A percentile compares a stretch with the other conserved stretches of the same genome.
These are phyloP conservation scores for Trichoderma sp. DNA, from an alignment of 2,329 filamentous ascomycete genomes.

Conservation along the genomic window DNA sequence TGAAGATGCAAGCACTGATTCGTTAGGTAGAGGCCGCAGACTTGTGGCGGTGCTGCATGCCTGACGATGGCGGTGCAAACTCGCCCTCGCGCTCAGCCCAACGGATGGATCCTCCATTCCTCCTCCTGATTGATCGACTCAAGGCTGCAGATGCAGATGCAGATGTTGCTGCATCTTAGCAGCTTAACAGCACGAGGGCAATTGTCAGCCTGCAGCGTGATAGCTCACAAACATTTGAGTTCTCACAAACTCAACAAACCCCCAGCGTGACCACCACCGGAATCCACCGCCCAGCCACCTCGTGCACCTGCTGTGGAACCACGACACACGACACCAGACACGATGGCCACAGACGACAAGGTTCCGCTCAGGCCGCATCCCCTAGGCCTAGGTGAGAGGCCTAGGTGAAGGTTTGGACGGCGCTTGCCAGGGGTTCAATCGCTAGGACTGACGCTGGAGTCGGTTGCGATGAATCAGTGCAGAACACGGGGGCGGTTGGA, in stretches of 20 bases:
- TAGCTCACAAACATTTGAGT: background rate
- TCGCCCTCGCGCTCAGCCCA: background rate
- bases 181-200: background rate
- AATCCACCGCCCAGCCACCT: constrained; percentile 14
- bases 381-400: too few relatives aligned
- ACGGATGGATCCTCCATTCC: background rate
- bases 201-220: background rate
- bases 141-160: background rate
- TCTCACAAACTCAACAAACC: too few relatives aligned
- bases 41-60: constrained; percentile 10
- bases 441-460: background rate
- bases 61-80: constrained; percentile 3
- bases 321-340: background rate
- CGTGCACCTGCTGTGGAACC: background rate
- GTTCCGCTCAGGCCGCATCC: background rate
- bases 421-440: background rate
- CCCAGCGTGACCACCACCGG: background rate
- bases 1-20: background rate
- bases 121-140: background rate
- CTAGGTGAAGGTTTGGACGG: background rate
- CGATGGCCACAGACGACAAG: background rate
- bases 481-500: background rate
- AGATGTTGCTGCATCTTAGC: background rate
- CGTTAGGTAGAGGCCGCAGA: background rate
- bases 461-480: constrained; percentile 6